phyloP scores from a whole-genome alignment of 352 stramenopile species.

The Phytophthora cryptogea region DNA sequence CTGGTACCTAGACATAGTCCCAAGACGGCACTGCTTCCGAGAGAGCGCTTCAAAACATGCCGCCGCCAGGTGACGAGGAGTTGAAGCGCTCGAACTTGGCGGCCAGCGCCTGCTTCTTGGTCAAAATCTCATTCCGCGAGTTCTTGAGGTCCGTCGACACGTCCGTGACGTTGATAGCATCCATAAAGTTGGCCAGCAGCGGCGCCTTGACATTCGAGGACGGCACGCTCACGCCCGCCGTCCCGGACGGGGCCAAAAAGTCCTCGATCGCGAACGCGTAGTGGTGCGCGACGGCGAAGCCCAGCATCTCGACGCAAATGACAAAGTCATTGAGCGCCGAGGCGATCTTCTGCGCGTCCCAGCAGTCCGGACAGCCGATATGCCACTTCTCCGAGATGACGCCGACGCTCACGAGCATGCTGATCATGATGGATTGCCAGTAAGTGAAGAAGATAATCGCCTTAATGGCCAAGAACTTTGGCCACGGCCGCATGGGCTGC shows the following conservation, averaged over 20 bases:
- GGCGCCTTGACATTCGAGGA: conserved; percentile 85
- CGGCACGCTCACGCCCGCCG: conserved; percentile 39
- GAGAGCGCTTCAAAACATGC: conserved; percentile 53
- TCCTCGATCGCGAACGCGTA: conserved; percentile 93
- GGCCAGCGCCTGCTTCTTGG: conserved; percentile 88
- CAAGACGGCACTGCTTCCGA: background rate
- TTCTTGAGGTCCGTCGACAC: conserved; percentile 87
- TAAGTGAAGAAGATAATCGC: conserved; percentile 96
- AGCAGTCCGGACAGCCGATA: conserved; percentile 85
- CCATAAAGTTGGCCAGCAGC: conserved; percentile 88
- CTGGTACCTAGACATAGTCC: background rate
- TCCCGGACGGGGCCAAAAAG: conserved; percentile 59
- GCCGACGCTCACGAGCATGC: conserved; percentile 84
- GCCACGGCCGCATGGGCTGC: conserved; percentile 85
- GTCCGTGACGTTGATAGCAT: conserved; percentile 90
- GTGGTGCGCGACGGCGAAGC: conserved; percentile 92
- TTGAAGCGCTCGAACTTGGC: conserved; percentile 84
- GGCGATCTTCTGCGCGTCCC: conserved; percentile 84
- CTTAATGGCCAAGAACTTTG: conserved; percentile 96
- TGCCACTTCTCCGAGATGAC: conserved; percentile 86
- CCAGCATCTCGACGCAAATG: conserved; percentile 96
- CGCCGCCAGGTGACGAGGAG: conserved; percentile 52
- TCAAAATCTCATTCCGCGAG: conserved; percentile 86
- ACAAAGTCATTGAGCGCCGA: conserved; percentile 94
- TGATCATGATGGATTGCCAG: conserved; percentile 94